Evolutionary conservation across 2,329 filamentous ascomycete species (phyloP).

Genomic region (Sphaerulina musiva): DNA sequence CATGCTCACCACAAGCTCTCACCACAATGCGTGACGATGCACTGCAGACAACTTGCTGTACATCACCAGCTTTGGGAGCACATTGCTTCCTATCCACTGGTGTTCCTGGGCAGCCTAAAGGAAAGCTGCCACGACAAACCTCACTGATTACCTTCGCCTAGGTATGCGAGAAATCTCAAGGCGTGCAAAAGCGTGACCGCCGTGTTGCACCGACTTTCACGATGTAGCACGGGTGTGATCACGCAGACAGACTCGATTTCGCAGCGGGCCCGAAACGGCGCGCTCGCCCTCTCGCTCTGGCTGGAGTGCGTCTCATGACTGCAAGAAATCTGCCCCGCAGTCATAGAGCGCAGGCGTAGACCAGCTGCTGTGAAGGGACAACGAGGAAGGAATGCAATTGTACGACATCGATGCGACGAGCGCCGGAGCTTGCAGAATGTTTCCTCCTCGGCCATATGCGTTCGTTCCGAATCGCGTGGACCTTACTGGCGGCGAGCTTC

Average conservation of each 20-base stretch:
- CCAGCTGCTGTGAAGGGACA: background rate
- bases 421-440: background rate
- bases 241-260: background rate
- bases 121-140: background rate
- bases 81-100: background rate
- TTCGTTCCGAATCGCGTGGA: background rate
- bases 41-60: background rate
- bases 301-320: background rate
- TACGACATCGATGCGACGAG: background rate
- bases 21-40: background rate
- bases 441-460: background rate
- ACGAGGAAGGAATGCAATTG: background rate
- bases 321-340: background rate
- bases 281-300: background rate
- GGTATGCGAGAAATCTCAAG: background rate
- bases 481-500: background rate
- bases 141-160: background rate
- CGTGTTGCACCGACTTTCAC: background rate
- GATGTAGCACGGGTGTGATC: background rate
- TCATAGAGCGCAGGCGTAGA: background rate
- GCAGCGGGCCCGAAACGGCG: background rate
- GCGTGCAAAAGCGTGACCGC: background rate
- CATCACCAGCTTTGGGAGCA: background rate
- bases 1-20: background rate
- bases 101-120: background rate